These are phyloP conservation scores for Porodaedalea pini DNA, from an alignment of 1,284 basidiomycete species.

Conservation along the genomic window DNA sequence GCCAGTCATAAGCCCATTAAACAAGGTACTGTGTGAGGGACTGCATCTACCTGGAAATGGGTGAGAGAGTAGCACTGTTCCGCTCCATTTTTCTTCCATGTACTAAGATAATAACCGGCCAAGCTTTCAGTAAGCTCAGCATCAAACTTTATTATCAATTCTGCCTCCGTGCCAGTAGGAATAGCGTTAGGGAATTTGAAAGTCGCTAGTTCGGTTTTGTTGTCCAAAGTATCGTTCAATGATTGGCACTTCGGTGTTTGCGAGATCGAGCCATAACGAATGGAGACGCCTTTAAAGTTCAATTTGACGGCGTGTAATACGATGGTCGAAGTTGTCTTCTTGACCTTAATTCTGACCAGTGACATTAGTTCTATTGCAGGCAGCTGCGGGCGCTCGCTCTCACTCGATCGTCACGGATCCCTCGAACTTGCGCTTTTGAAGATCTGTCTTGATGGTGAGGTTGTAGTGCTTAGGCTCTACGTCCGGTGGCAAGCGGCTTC, in stretches of 20 bases:
- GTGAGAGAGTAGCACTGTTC: constrained; percentile 74
- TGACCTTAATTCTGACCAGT: constrained; percentile 61
- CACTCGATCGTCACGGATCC: constrained; percentile 77
- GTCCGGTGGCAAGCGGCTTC: constrained; percentile 62
- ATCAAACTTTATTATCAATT: constrained; percentile 60
- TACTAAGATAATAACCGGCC: constrained; percentile 69
- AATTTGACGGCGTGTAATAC: constrained; percentile 74
- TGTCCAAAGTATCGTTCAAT: no score
- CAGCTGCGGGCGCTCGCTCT: constrained; percentile 24
- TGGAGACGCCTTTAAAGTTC: constrained; percentile 60
- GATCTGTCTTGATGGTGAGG: constrained; percentile 80
- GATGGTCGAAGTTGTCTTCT: constrained; percentile 61
- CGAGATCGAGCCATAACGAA: constrained; percentile 58
- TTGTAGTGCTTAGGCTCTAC: constrained; percentile 82
- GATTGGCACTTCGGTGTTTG: constrained; percentile 45
- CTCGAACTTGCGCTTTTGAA: constrained; percentile 68
- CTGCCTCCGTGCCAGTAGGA: constrained; percentile 59
- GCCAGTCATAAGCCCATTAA: constrained; percentile 24
- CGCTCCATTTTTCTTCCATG: constrained; percentile 52
- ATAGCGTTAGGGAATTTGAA: constrained; percentile 55
- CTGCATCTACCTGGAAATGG: constrained; percentile 63
- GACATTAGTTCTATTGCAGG: constrained; percentile 2
- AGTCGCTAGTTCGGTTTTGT: constrained; percentile 60
- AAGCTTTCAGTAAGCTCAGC: constrained; percentile 64
- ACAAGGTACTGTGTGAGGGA: constrained; percentile 2